Base-by-base conservation (phyloP, 1,139 yeast species). In the Zygosaccharomyces sapae region DNA sequence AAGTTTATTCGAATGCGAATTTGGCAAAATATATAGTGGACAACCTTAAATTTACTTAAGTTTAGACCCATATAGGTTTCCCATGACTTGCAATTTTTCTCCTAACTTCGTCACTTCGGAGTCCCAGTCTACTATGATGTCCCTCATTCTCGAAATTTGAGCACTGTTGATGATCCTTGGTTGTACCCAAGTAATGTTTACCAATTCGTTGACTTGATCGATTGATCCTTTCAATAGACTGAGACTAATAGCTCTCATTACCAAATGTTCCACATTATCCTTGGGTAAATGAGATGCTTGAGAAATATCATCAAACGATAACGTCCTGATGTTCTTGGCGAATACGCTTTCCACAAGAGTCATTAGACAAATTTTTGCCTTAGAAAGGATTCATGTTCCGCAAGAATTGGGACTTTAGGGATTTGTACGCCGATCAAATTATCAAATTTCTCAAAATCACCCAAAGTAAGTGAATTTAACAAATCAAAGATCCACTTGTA, bases 141-240 rank as follows among this genome's bases (percentile, higher is more conserved):
- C 75, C 57, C 80, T 80, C 84, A 92, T 88, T 48, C 77, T 76
- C 48, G 75, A 78, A 51, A 90, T 86, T 72, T 92, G 97, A 42
- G 77, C 79, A 58, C 74, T 76, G 63, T 87, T 87, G 75, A 92
- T 83, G 47, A 89, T 87, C 61, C 97, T 78, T 47, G 98, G 97
- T 71, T 92, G 97, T 53, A 90, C 83, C 97, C 98, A 92, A 19
- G 87, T 81, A 46, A 92, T 82, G 24, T 85, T 80, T 53, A 92
- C 86, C 9, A 83, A 70, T 63, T 83, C 79, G 47, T 80, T 79
- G 43, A 89, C 88, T 70, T 92, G 96, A 66, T 92, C 95, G 59
- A 92, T 92, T 46, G 79, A 75, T 7, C 98, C 98, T 67, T 81
- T 80, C 58, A 92, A 77, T 57, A 92, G 75, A 18, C 86, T 86